Evolutionary conservation across 192 early-diverging fungal species (phyloP).

Genomic region (Cladochytrium replicatum): DNA sequence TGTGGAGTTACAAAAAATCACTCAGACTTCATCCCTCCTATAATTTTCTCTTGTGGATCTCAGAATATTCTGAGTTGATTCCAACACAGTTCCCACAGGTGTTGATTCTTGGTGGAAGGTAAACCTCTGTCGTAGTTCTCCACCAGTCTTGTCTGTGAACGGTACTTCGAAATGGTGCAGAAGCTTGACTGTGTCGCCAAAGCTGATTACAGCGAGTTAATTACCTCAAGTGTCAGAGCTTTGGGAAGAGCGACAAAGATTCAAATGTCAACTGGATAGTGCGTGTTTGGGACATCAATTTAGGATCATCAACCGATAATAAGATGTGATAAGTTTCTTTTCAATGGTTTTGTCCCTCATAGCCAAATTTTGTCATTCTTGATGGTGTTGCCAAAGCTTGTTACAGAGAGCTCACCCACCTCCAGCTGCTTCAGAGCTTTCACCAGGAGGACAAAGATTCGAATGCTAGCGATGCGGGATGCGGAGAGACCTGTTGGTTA

Average conservation of each 20-base stretch:
- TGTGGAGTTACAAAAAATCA: conserved; percentile 92
- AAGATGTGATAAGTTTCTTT: conserved; percentile 97
- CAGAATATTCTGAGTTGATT: conserved; percentile 69
- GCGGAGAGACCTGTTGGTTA: too few species aligned
- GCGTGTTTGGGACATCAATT: conserved; percentile 87
- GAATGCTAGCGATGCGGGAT: too few species aligned
- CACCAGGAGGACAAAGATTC: too few species aligned
- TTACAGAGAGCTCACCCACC: conserved; percentile 94
- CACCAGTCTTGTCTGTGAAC: conserved; percentile 84
- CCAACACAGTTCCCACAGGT: conserved; percentile 77
- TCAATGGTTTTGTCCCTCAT: conserved; percentile 91
- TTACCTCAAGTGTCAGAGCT: conserved; percentile 87
- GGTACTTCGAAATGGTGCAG: conserved; percentile 92
- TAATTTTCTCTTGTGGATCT: conserved; percentile 52
- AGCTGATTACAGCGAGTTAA: conserved; percentile 79
- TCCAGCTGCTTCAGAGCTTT: too few species aligned
- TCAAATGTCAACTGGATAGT: conserved; percentile 89
- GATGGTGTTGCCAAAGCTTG: conserved; percentile 95
- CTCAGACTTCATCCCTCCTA: conserved; percentile 20
- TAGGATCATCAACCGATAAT: conserved; percentile 94
- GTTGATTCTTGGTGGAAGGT: conserved; percentile 85
- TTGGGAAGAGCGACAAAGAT: conserved; percentile 86
- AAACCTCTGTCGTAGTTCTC: conserved; percentile 77
- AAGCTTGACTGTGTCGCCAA: conserved; percentile 80
- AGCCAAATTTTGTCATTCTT: conserved; percentile 99